Conservation (phyloP, 805 yeast genomes). For the Myxozyma lipomycoides region DNA sequence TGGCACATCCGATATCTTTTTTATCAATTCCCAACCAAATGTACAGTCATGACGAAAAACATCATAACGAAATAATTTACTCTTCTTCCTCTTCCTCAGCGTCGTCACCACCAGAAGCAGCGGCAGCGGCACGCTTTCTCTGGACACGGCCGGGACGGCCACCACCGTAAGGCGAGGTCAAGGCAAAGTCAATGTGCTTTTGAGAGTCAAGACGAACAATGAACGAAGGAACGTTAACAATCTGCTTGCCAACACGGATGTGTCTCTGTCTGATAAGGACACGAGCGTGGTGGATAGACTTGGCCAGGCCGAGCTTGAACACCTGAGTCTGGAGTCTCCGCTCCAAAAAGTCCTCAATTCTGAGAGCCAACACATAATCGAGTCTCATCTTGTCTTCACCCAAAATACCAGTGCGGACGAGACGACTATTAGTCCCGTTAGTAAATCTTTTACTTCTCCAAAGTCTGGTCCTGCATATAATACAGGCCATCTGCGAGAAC, state of each 20-base stretch:
- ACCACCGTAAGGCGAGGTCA: slow-evolving; percentile 99
- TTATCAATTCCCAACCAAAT: slow-evolving; percentile 7
- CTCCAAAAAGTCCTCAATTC: slow-evolving; percentile 98
- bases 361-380: slow-evolving; percentile 98
- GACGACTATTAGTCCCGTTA: slow-evolving; percentile 49
- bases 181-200: slow-evolving; percentile 99
- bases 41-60: not conserved
- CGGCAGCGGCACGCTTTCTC: slow-evolving; percentile 68
- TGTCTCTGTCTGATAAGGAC: slow-evolving; percentile 98
- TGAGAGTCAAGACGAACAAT: slow-evolving; percentile 99
- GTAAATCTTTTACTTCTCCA: slow-evolving; percentile 6
- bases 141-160: slow-evolving; percentile 99
- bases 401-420: slow-evolving; percentile 98
- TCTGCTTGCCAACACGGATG: slow-evolving; percentile 98
- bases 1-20: not conserved
- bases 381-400: slow-evolving; percentile 99
- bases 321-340: slow-evolving; percentile 99
- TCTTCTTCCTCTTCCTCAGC: slow-evolving; percentile 59
- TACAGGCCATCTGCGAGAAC: not conserved
- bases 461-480: not conserved
- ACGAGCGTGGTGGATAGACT: slow-evolving; percentile 99
- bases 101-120: slow-evolving; percentile 66
- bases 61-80: slow-evolving; percentile 5
- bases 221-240: slow-evolving; percentile 98
- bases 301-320: slow-evolving; percentile 98